These are phyloP conservation scores for Cucurbita pepo DNA, from an alignment of 306 rosid genomes.

Conservation along the genomic window DNA sequence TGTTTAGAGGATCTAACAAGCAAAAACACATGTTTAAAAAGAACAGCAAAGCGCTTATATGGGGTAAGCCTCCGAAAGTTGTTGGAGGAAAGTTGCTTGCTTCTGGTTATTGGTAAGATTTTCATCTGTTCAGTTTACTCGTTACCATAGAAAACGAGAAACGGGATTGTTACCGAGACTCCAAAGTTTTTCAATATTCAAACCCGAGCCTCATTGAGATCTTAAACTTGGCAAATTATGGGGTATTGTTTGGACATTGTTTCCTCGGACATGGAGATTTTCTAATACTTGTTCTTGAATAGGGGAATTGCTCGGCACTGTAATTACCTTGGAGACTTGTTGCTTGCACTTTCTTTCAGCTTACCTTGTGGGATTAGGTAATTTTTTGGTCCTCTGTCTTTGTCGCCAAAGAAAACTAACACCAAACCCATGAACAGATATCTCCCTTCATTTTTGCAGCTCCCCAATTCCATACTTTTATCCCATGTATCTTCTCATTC, in stretches of 20 bases:
- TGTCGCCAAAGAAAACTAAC: not conserved
- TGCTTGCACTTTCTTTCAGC: conserved; percentile 88
- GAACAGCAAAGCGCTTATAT: conserved; percentile 71
- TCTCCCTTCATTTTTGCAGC: conserved; percentile 33
- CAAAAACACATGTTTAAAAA: conserved; percentile 83
- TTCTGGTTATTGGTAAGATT: conserved; percentile 90
- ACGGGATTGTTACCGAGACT: not conserved
- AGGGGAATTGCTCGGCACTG: conserved; percentile 96
- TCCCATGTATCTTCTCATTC: conserved; percentile 83
- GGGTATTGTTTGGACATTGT: not conserved
- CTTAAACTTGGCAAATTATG: not conserved
- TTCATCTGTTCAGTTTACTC: not conserved
- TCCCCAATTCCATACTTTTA: conserved; percentile 89
- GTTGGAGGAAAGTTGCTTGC: conserved; percentile 88
- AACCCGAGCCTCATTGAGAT: not conserved
- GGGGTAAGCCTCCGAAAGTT: conserved; percentile 82
- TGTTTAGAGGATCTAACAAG: conserved; percentile 96
- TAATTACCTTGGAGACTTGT: conserved; percentile 88
- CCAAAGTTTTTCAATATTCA: not conserved
- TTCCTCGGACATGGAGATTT: not conserved
- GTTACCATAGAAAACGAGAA: not conserved
- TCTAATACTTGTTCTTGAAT: conserved; percentile 5
- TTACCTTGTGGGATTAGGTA: conserved; percentile 94
- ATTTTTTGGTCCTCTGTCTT: conserved; percentile 6
- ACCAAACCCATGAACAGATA: not conserved